Base-by-base conservation (phyloP, 2,329 filamentous ascomycete species). In the Leptoxyphium fumago region DNA sequence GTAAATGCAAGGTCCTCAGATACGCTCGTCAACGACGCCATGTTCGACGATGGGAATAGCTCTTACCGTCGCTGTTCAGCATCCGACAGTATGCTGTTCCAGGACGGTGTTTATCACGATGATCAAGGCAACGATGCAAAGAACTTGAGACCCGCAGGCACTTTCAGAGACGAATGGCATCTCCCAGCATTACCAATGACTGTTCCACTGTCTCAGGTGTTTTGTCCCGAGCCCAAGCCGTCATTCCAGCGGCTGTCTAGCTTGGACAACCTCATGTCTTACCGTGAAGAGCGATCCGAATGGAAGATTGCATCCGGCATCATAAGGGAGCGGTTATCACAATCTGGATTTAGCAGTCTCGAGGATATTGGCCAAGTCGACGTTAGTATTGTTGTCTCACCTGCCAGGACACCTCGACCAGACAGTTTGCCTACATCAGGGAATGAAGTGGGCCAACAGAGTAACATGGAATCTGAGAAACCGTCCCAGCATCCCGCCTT, bases 261-360 rank as follows among this genome's bases (percentile, higher is more conserved):
- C 38, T 48, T 61, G 13, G 58, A 61, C 44, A 56, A 52, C 32
- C 39, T 61, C 38, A 52, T 61, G 39, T 51, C 50, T 5, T 60
- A 58, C 45, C 56, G 52, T 9, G 56, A 60, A 41, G 57, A 58
- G 41, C 51, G 46, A 29, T 51, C 52, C 3, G 43, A 48, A 17
- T 54, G 52, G 56, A 55, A 51, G 49, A 51, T 53, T 13, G 46
- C 41, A 6, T 54, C 52, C 5, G 52, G 50, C 2, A 46, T 45
- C 28, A 36, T 52, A 14, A 46, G 52, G 34, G 44, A 48, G 11
- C 30, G 41, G n/a, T 39, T 44, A 10, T 42, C 46, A 38, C 29
- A 18, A 45, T 26, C 40, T 34, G 29, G 11, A 43, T 38, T 36
- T 29, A 11, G 28, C 15, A 15, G 15, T 9, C 9, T 36, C 5